Percentiles rank a stretch among this genome's conserved stretches.
Evolutionary conservation across 2,329 filamentous ascomycete species (phyloP).

Genomic region (Ceratocystis ficicola): DNA sequence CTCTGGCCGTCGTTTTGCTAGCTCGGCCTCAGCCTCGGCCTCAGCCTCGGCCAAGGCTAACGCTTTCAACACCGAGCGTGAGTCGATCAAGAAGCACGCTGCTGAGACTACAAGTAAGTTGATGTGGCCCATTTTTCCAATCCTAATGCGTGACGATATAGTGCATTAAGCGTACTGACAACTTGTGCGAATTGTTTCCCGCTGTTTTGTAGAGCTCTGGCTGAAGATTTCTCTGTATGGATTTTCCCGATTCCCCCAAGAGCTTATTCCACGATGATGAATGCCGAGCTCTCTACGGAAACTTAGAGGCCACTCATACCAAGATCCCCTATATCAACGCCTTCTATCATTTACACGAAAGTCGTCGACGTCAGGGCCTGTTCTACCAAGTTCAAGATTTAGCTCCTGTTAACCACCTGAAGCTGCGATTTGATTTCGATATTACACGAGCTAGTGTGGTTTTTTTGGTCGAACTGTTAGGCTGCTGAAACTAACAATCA

Average conservation of each 20-base stretch:
- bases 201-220: slow-evolving; percentile 61
- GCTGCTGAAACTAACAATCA: background rate
- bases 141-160: background rate
- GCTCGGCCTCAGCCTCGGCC: slow-evolving; percentile 40
- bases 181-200: slow-evolving; percentile 20
- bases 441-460: background rate
- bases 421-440: background rate
- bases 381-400: too few species aligned
- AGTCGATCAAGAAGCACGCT: slow-evolving; percentile 84
- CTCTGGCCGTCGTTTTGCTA: slow-evolving; percentile 60
- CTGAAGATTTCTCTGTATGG: slow-evolving; percentile 79
- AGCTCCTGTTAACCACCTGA: too few species aligned
- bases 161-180: background rate
- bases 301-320: too few species aligned
- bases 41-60: slow-evolving; percentile 37
- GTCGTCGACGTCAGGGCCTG: too few species aligned
- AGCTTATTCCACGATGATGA: too few species aligned
- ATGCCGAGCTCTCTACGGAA: too few species aligned
- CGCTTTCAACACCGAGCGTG: slow-evolving; percentile 84
- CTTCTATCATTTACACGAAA: too few species aligned
- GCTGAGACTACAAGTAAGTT: slow-evolving; percentile 66
- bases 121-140: background rate
- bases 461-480: background rate
- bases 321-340: too few species aligned
- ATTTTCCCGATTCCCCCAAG: background rate